Base-by-base conservation (phyloP, 768 basidiomycete species). In the Tricholoma sp. region DNA sequence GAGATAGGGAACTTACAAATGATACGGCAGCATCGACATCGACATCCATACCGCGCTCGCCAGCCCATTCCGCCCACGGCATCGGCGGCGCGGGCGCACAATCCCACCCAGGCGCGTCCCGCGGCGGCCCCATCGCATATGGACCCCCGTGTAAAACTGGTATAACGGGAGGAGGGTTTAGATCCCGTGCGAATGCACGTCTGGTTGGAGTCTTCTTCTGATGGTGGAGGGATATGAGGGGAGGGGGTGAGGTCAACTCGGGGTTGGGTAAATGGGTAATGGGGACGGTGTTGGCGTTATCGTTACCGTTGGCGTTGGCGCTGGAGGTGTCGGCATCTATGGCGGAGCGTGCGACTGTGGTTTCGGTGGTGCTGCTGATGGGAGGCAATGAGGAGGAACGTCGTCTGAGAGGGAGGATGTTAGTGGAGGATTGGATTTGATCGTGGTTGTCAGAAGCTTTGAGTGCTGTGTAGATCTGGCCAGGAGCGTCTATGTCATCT, bases 31-130 rank as follows among this genome's bases (percentile, higher is more conserved):
- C 44, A 13, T 28, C 44, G 17, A 17, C 4, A 9, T 17, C 37
- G 36, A 18, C 8, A 7, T 13, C 17, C 51, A 39, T 33, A 50
- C 36, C 20, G 7, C 2, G 10, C 4, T n/a, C 13, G n/a, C 29
- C 49, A 50, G 18, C 31, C 55, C 55, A 56, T 11, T 56, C 49
- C n/a, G 3, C 28, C 48, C 55, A 57, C 2, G 56, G 18, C 32
- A 42, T 29, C 8, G 61, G 59, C 11, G 41, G 37, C 7, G 50
- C 53, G 4, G 59, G 61, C 8, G 59, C 42, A 50, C 56, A 41
- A 39, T 60, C 61, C 61, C 61, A 63, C 2, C 61, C 59, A 29
- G 61, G 61, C 7, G 56, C 61, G 47, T 60, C 61, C 8, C 45
- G 15, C 2, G 61, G 61, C 13, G 54, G 57, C 6, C 50, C 59